Evolutionary conservation across 306 rosid species (phyloP), one percentile per base, ranked within the genome.

Genomic region (Acacia acuminata): DNA sequence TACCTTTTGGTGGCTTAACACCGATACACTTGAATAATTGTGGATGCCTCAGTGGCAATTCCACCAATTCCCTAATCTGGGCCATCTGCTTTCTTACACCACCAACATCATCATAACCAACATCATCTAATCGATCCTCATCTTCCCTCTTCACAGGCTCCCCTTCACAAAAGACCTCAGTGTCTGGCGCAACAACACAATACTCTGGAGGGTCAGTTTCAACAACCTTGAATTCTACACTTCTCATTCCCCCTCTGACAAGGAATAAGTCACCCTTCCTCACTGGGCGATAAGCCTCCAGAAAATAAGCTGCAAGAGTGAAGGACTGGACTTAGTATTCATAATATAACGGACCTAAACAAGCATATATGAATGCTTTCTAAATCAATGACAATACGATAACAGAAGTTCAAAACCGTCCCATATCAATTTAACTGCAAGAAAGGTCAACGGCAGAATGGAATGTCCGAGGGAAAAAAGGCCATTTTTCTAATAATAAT

Each of bases 31-130:
- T 91, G 50, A 91, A 91, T 7, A 91, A 86, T 72, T 91, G 96
- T 53, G 96, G 96, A 78, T 91, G 96, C 87, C 96, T 91, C 71
- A 91, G 78, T 2, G 93, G 96, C 36, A 91, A 83, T 77, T 91
- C 96, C 34, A 91, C 96, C 63, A 91, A 48, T 40, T 91, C 92
- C 61, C 92, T 87, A 78, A 91, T 90, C 86, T 91, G 93, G 68
- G 96, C 96, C 93, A 91, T 91, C 86, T 91, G 93, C 79, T 91
- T 91, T 75, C 96, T 83, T 32, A 91, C 93, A 55, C 96, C 96
- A 72, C 93, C 93, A 53, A 91, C 96, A 69, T 91, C 96, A 84
- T 91, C 96, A 85, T 90, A 91, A 77, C 96, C 96, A 78, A 91
- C 92, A 71, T 91, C 96, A 84, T 91, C 93, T 47, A 91, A 53